Evolutionary conservation across 768 basidiomycete species (phyloP).

Genomic region (Mycena haematopus): DNA sequence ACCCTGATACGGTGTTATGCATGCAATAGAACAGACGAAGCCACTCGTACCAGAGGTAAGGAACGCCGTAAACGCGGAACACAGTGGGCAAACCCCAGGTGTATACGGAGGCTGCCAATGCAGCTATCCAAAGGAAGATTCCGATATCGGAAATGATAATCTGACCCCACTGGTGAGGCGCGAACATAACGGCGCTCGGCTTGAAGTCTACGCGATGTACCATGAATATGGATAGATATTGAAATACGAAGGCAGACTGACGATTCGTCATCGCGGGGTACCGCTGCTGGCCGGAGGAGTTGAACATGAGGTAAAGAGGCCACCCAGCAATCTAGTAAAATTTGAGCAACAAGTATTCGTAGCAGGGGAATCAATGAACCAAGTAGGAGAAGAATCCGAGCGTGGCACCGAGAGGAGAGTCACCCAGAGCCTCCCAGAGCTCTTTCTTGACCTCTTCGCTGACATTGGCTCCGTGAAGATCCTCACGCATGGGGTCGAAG

Average conservation of each 20-base stretch:
- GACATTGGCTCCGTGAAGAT: conserved; percentile 67
- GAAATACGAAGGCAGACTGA: conserved; percentile 43
- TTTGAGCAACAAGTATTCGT: neutral
- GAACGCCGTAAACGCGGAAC: conserved; percentile 80
- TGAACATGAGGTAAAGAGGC: conserved; percentile 81
- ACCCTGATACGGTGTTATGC: conserved; percentile 51
- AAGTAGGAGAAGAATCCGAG: conserved; percentile 62
- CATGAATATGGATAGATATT: neutral
- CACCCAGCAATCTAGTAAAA: conserved; percentile 73
- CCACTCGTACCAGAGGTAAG: conserved; percentile 79
- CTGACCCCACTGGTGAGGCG: conserved; percentile 77
- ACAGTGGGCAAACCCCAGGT: conserved; percentile 73
- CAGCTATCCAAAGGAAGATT: conserved; percentile 73
- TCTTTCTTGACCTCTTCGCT: conserved; percentile 72
- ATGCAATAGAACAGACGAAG: neutral
- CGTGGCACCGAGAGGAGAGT: conserved; percentile 82
- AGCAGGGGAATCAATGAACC: conserved; percentile 44
- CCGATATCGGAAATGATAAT: conserved; percentile 87
- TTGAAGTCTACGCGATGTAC: conserved; percentile 63
- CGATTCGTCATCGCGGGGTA: conserved; percentile 86
- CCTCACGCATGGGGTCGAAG: conserved; percentile 73
- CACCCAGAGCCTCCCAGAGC: conserved; percentile 86
- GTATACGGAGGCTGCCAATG: conserved; percentile 60
- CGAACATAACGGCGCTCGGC: conserved; percentile 81
- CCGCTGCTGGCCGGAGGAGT: conserved; percentile 83